Evolutionary conservation across 768 basidiomycete genomes (phyloP), one percentile per base, ranked within the genome.

Genomic region (Kondoa subrosea): DNA sequence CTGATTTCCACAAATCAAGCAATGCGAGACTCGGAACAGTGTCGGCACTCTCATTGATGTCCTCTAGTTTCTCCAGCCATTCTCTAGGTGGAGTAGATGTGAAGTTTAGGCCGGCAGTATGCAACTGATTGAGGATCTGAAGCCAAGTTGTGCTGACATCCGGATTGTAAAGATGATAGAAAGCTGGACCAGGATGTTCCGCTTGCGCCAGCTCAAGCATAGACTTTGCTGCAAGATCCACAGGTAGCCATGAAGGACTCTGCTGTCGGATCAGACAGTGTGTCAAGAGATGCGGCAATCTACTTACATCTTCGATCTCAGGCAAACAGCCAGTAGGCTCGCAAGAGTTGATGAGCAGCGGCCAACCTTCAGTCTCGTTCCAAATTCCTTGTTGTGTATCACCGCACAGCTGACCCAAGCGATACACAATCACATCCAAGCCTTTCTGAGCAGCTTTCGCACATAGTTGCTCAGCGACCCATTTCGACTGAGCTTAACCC

Each of bases 361-460:
- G 76, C 76, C 76, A 76, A 1, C 76, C 77, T 66, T 77, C 77
- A n/a, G 71, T 74, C 63, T 75, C 73, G 64, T 77, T 77, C 77
- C 77, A 77, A 33, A 71, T 66, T 17, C 77, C 76, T 4, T 50
- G 34, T 25, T 61, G 64, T 1, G 75, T 75, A 70, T 77, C 76
- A 14, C 77, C 77, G 56, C 76, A 76, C 8, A 77, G 68, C 66
- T 77, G 77, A 1, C 77, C 77, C 4, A 77, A 69, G 8, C 77
- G 66, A 26, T 75, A 33, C 0, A 76, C 70, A 1, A 29, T 72
- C 67, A 61, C 30, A 25, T 69, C n/a, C 21, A 12, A 60, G 3
- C 17, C 57, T 3, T 63, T 56, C 34, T 73, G 66, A 34, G 57
- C 32, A 0, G 75, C 76, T 4, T 60, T 2, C 4, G 40, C 29